Conservation (phyloP, 164 flowering plant genomes). For the Warburgia ugandensis region DNA sequence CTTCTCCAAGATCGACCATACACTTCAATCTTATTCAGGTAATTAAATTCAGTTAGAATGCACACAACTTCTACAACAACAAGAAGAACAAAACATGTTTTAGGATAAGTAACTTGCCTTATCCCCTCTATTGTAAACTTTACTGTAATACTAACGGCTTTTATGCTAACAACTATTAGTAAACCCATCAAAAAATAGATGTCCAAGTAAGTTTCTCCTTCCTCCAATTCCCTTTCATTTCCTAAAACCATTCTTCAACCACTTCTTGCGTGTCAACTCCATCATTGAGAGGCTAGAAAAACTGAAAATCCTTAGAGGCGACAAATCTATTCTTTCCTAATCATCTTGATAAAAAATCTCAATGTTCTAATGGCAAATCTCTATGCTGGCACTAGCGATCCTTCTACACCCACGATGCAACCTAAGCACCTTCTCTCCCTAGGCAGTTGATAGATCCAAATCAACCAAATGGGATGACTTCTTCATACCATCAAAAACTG, state of each 20-base stretch:
- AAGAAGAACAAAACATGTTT: too few relatives aligned
- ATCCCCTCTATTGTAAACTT: too few relatives aligned
- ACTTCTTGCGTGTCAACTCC: conserved; percentile 55
- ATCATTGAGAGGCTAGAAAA: conserved; percentile 48
- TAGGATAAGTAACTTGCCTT: too few relatives aligned
- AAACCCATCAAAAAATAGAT: too few relatives aligned
- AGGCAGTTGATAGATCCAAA: conserved; percentile 19
- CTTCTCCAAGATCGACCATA: too few relatives aligned
- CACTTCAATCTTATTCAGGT: too few relatives aligned
- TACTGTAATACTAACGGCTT: too few relatives aligned
- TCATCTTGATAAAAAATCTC: conserved; percentile 32
- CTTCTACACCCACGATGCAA: conserved; percentile 69
- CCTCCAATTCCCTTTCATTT: conserved; percentile 70
- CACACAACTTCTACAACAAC: too few relatives aligned
- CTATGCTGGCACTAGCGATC: conserved; percentile 83
- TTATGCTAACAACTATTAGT: too few relatives aligned
- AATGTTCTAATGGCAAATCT: conserved; percentile 65
- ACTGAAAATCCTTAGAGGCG: conserved; percentile 65
- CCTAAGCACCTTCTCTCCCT: conserved; percentile 32
- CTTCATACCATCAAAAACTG: conserved; percentile 21
- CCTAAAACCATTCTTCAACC: conserved; percentile 61
- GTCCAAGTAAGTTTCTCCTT: too few relatives aligned
- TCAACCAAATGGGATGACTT: conserved; percentile 29
- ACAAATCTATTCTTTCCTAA: conserved; percentile 17
- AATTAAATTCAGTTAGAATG: too few relatives aligned